Percentiles rank a stretch among this genome's conserved stretches.
Conservation (phyloP, 2,329 filamentous ascomycete genomes). For the Aspergillus sp. region DNA sequence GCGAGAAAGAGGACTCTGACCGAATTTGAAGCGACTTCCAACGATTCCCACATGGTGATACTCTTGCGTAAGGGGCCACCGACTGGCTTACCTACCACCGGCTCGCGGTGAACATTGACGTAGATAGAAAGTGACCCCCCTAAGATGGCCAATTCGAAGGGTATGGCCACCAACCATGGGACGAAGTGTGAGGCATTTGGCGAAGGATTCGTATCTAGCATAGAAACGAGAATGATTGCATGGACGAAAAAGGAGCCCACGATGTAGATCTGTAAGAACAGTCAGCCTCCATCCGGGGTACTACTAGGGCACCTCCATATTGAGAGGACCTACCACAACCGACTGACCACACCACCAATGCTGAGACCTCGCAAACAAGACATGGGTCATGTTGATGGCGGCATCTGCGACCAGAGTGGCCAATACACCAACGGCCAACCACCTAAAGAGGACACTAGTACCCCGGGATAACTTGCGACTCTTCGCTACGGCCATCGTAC, state of each 20-base stretch:
- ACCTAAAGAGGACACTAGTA: constrained; percentile 67
- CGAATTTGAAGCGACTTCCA: constrained; percentile 51
- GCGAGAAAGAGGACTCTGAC: constrained; percentile 62
- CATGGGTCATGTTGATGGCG: constrained; percentile 65
- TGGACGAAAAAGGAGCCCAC: constrained; percentile 82
- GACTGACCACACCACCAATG: constrained; percentile 79
- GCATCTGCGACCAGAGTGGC: constrained; percentile 71
- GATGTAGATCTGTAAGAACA: constrained; percentile 63
- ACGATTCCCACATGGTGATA: constrained; percentile 38
- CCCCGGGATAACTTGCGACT: constrained; percentile 56
- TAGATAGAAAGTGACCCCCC: constrained; percentile 63
- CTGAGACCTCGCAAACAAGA: constrained; percentile 57
- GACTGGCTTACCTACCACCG: constrained; percentile 44
- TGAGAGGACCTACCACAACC: constrained; percentile 55
- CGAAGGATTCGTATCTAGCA: constrained; percentile 74
- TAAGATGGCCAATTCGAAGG: constrained; percentile 67
- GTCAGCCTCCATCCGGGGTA: constrained; percentile 7
- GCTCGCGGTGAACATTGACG: constrained; percentile 59
- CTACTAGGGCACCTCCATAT: neutral
- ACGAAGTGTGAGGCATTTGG: constrained; percentile 73
- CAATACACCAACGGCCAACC: constrained; percentile 63
- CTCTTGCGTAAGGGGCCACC: constrained; percentile 36
- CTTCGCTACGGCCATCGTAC: constrained; percentile 43
- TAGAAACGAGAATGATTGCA: constrained; percentile 74
- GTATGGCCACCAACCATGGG: constrained; percentile 68